These are phyloP conservation scores for Vitis hybrid DNA, from an alignment of 177 flowering plant species.

Conservation along the genomic window DNA sequence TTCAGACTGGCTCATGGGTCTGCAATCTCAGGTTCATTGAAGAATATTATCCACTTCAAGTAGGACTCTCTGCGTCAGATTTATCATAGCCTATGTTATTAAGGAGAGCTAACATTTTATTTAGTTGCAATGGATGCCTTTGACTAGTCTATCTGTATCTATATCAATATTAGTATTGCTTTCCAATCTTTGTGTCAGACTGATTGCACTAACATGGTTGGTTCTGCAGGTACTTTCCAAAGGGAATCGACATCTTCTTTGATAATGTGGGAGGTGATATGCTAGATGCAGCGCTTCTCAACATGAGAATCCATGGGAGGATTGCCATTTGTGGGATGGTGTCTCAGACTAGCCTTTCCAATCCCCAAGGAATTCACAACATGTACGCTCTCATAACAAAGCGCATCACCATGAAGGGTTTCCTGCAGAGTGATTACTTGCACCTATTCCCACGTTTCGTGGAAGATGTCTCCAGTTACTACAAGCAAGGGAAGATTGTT, in stretches of 20 bases:
- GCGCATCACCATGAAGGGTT: slow-evolving; percentile 66
- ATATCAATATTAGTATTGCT: too few relatives aligned
- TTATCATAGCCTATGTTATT: too few relatives aligned
- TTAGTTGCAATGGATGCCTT: too few relatives aligned
- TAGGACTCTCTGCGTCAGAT: too few relatives aligned
- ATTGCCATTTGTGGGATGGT: slow-evolving; percentile 85
- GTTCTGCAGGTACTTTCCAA: slow-evolving; percentile 57
- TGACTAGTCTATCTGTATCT: too few relatives aligned
- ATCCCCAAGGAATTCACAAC: slow-evolving; percentile 50
- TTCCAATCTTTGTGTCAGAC: too few relatives aligned
- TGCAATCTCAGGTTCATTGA: too few relatives aligned
- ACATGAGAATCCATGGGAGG: slow-evolving; percentile 73
- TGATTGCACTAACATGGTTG: not conserved
- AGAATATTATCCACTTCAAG: too few relatives aligned
- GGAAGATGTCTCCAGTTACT: slow-evolving; percentile 36
- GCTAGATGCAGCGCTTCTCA: slow-evolving; percentile 80
- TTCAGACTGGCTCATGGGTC: too few relatives aligned
- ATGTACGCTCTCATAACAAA: slow-evolving; percentile 38
- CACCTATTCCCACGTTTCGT: slow-evolving; percentile 59
- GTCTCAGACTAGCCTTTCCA: slow-evolving; percentile 40
- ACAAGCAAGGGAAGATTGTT: slow-evolving; percentile 68
- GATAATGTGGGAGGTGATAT: slow-evolving; percentile 87
- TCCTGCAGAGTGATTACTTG: slow-evolving; percentile 69
- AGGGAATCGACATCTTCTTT: slow-evolving; percentile 87
- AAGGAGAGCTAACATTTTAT: too few relatives aligned